A percentile compares a stretch with the other conserved stretches of the same genome.
These are phyloP conservation scores for Sphagnum contortum DNA, from an alignment of 225 moss, liverwort and hornwort species.

Conservation along the genomic window DNA sequence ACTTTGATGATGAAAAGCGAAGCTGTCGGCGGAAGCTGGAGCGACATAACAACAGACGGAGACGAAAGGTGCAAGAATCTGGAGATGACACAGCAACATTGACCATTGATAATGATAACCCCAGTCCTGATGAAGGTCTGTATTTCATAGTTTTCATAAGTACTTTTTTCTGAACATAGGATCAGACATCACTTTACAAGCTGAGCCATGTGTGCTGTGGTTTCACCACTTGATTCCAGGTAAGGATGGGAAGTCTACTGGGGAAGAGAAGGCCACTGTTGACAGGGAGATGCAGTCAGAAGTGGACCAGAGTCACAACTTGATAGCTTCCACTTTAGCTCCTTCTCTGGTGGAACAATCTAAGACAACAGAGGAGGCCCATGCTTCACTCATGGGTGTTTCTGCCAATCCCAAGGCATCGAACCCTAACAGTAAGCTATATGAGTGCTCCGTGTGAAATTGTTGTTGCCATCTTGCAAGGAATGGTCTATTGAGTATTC, in stretches of 20 bases:
- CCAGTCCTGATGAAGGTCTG: constrained; percentile 51
- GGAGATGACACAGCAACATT: constrained; percentile 58
- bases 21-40: constrained; percentile 92
- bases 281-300: constrained; percentile 27
- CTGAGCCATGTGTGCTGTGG: no score
- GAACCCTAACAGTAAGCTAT: constrained; percentile 25
- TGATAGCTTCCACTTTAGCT: constrained; percentile 23
- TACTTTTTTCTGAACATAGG: no score
- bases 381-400: constrained; percentile 24
- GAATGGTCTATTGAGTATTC: no score
- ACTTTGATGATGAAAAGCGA: constrained; percentile 94
- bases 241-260: constrained; percentile 17
- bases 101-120: constrained; percentile 40
- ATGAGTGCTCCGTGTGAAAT: no score
- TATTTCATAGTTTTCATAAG: background rate
- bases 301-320: constrained; percentile 17
- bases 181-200: no score
- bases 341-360: constrained; percentile 39
- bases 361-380: constrained; percentile 35
- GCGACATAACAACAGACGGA: constrained; percentile 90
- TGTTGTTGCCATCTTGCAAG: no score
- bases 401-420: constrained; percentile 30
- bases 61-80: constrained; percentile 64
- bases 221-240: constrained; percentile 1
- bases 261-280: constrained; percentile 21